These are phyloP conservation scores for Ustilago sp. DNA, from an alignment of 1,284 basidiomycete genomes.

Conservation along the genomic window DNA sequence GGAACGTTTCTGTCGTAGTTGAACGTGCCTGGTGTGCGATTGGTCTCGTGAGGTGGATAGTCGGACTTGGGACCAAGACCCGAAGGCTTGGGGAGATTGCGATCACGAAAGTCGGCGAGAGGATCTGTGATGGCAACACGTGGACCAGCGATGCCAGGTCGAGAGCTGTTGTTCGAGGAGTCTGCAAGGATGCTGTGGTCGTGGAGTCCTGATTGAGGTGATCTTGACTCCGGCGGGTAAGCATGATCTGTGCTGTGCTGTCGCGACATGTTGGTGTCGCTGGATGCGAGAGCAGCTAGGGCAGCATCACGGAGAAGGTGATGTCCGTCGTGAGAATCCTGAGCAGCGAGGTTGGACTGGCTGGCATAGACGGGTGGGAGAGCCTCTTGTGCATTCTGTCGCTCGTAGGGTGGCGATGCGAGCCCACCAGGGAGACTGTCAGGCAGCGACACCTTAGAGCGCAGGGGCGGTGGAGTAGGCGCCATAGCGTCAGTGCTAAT, in stretches of 20 bases:
- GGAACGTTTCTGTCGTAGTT: slow-evolving; percentile 30
- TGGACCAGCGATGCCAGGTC: slow-evolving; percentile 37
- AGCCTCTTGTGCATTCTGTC: slow-evolving; percentile 25
- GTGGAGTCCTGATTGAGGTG: slow-evolving; percentile 6
- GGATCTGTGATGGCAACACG: slow-evolving; percentile 63
- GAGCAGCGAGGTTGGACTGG: slow-evolving; percentile 36
- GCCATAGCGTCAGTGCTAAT: slow-evolving; percentile 2
- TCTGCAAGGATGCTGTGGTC: slow-evolving; percentile 21
- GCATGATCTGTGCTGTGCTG: background rate
- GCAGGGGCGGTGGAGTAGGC: slow-evolving; percentile 15
- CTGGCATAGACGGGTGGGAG: slow-evolving; percentile 49
- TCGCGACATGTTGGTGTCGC: slow-evolving; percentile 22
- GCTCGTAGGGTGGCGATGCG: slow-evolving; percentile 55
- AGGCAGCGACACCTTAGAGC: slow-evolving; percentile 30
- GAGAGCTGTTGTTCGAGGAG: slow-evolving; percentile 30
- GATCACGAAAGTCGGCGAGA: slow-evolving; percentile 57
- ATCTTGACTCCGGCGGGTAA: slow-evolving; percentile 13
- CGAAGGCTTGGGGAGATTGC: slow-evolving; percentile 52
- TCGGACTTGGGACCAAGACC: slow-evolving; percentile 60
- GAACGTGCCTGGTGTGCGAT: slow-evolving; percentile 39
- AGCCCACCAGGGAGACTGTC: slow-evolving; percentile 30
- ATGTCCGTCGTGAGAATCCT: background rate
- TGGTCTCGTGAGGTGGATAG: slow-evolving; percentile 49
- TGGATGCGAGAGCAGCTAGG: slow-evolving; percentile 33
- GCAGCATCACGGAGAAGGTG: slow-evolving; percentile 35